These are phyloP conservation scores for Aspergillus neoniger DNA, from an alignment of 2,329 filamentous ascomycete genomes.

Conservation along the genomic window DNA sequence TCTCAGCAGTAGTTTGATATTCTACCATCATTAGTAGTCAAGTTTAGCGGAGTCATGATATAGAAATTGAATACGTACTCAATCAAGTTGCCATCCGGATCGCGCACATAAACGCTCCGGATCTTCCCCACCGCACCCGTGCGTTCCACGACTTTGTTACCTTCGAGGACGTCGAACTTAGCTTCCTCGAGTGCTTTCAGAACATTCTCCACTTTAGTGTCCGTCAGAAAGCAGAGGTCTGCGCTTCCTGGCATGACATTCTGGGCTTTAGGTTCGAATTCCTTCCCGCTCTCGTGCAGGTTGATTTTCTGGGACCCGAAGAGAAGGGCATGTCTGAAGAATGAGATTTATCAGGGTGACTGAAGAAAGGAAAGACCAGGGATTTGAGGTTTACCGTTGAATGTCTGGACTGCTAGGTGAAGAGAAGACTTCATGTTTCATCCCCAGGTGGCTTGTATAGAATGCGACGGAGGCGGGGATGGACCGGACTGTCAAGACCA, in stretches of 20 bases:
- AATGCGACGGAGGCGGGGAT: conserved; percentile 55
- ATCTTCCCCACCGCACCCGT: conserved; percentile 59
- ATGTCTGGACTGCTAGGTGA: conserved; percentile 40
- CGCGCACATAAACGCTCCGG: conserved; percentile 61
- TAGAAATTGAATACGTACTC: conserved; percentile 50
- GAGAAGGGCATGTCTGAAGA: conserved; percentile 53
- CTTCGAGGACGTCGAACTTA: conserved; percentile 52
- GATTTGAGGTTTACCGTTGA: conserved; percentile 19
- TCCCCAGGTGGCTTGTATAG: conserved; percentile 60
- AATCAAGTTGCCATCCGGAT: conserved; percentile 64
- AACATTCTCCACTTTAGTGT: conserved; percentile 53
- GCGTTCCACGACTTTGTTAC: conserved; percentile 53
- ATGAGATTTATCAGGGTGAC: neutral
- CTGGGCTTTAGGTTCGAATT: conserved; percentile 62
- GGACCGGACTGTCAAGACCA: conserved; percentile 60
- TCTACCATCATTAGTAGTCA: neutral
- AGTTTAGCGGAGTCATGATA: neutral
- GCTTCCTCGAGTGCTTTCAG: conserved; percentile 42
- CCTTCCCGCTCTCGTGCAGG: conserved; percentile 58
- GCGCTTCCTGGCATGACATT: conserved; percentile 58
- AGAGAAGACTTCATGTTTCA: conserved; percentile 56
- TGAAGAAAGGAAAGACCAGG: neutral
- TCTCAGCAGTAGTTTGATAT: neutral
- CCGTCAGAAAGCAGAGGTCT: conserved; percentile 62
- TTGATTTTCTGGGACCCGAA: conserved; percentile 65